Base-by-base conservation (phyloP, 1,284 basidiomycete species). In the Golubevia sp. region DNA sequence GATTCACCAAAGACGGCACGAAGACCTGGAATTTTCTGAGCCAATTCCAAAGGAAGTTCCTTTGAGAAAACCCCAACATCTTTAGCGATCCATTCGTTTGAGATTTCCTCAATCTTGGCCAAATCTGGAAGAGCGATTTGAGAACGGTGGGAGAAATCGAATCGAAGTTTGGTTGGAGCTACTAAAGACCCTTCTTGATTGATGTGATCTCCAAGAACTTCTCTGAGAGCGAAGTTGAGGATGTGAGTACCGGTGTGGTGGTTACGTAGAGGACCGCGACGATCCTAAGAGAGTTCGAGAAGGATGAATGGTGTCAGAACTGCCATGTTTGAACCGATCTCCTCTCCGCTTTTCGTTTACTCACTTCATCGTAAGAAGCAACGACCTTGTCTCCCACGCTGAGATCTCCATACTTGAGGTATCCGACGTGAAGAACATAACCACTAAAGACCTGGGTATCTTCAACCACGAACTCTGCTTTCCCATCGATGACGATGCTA, bases 171-270 rank as follows among this genome's bases (percentile, higher is more conserved):
- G 56, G 90, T 90, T 0, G 94, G 93, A 0, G 96, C 94, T 58
- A 99, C 97, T 44, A 99, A 89, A 6, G 97, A 99, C 20, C 97
- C 97, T 84, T 94, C 97, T 84, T 99, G 97, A 84, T 99, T 95
- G 64, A 98, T 91, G 81, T 98, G 95, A 81, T 97, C 94, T 27
- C 96, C 96, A 7, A 98, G 89, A 2, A 94, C 88, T 82, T 98
- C 95, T 30, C 97, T 91, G 3, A 99, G 88, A 61, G 88, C 89
- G 84, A 88, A 99, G 86, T 99, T 99, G 78, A 99, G 91, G 71
- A 99, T 96, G 84, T 99, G 97, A 0, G 97, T 99, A 15, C 91
- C 96, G 24, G 96, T 99, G 86, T 99, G 97, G 83, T 99, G 99
- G 86, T 94, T 98, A 66, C 94, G 90, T 64, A 99, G 86, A 0